phyloP scores from a whole-genome alignment of 2,329 filamentous ascomycete species.

The Fusarium marasasianum region DNA sequence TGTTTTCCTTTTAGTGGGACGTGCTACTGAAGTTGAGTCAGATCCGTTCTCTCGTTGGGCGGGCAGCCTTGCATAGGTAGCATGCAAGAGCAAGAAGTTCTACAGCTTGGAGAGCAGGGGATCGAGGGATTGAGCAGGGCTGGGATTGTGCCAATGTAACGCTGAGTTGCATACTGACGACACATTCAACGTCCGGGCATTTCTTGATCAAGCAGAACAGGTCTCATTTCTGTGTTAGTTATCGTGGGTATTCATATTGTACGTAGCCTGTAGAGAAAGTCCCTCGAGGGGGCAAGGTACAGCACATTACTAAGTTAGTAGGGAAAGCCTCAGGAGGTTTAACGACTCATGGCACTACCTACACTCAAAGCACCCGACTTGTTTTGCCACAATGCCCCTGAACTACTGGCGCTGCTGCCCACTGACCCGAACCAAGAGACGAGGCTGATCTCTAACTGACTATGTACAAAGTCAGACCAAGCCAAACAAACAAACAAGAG shows the following conservation, averaged over 20 bases:
- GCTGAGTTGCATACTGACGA: constrained; percentile 34
- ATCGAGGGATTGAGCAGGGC: constrained; percentile 24
- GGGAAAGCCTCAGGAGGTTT: neutral
- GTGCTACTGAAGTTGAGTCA: neutral
- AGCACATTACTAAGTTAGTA: no score
- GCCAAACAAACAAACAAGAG: neutral
- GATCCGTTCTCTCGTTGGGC: neutral
- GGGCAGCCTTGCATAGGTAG: constrained; percentile 32
- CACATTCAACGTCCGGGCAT: constrained; percentile 13
- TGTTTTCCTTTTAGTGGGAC: neutral
- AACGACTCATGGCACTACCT: constrained; percentile 20
- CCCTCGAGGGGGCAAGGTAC: neutral
- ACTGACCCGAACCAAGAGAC: neutral
- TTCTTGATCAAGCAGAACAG: constrained; percentile 13
- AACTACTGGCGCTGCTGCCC: neutral
- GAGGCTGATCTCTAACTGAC: neutral
- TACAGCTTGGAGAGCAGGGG: neutral
- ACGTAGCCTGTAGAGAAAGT: neutral
- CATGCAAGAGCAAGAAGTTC: neutral
- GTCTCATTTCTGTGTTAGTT: neutral
- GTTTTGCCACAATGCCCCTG: constrained; percentile 32
- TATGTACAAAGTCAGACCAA: neutral
- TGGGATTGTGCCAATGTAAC: constrained; percentile 16
- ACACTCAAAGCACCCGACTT: neutral
- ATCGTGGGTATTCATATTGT: neutral